A percentile compares a stretch with the other conserved stretches of the same genome.
Conservation (phyloP, 768 basidiomycete genomes). For the Pisolithus orientalis region DNA sequence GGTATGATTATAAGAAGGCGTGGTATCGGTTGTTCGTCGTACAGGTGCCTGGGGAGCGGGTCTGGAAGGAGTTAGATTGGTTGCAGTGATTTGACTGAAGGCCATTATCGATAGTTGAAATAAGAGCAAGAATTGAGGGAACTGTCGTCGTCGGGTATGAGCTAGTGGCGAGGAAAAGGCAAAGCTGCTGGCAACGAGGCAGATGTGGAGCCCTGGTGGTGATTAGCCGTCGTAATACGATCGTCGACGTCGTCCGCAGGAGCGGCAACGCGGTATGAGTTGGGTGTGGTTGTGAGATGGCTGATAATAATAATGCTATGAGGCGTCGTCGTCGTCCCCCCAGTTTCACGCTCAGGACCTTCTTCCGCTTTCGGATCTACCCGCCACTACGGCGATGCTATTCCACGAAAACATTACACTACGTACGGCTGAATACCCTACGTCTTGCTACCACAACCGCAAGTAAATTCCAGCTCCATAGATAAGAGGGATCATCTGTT, state of each 20-base stretch:
- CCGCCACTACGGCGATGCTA: conserved; percentile 28
- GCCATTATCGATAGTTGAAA: conserved; percentile 32
- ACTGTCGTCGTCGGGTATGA: too few relatives aligned
- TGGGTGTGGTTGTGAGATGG: background rate
- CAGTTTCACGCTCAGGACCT: background rate
- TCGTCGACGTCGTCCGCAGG: background rate
- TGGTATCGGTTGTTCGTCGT: conserved; percentile 38
- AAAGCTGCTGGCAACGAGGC: background rate
- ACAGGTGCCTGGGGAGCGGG: conserved; percentile 71
- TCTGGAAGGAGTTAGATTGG: conserved; percentile 68
- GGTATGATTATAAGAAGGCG: conserved; percentile 30
- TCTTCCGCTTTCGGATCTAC: conserved; percentile 19
- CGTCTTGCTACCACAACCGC: too few relatives aligned
- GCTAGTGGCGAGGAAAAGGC: too few relatives aligned
- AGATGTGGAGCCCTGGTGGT: background rate
- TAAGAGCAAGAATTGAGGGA: conserved; percentile 5
- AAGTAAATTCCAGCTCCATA: too few relatives aligned
- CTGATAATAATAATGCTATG: too few relatives aligned
- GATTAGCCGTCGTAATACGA: background rate
- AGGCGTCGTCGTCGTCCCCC: too few relatives aligned
- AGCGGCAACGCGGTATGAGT: background rate
- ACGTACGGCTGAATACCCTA: too few relatives aligned
- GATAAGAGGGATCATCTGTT: conserved; percentile 26
- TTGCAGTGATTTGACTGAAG: conserved; percentile 42
- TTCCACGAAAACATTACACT: conserved; percentile 6